phyloP scores from a whole-genome alignment of 768 basidiomycete species.

The Suillus brevipes region DNA sequence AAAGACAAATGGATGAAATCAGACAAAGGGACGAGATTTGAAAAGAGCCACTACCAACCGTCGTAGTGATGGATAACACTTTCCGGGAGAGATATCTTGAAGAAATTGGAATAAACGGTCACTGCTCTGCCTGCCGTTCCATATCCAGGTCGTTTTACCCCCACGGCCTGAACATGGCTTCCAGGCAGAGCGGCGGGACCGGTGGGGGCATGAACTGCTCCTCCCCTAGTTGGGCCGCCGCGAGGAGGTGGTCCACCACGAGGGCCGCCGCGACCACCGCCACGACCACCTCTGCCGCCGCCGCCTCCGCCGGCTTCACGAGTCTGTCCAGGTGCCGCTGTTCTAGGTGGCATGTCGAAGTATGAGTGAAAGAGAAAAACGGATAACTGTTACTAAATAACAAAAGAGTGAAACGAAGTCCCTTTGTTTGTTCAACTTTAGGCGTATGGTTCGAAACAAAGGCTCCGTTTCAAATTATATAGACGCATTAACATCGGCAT shows the following conservation, averaged over 20 bases:
- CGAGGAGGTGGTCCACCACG: constrained; percentile 15
- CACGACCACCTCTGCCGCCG: constrained; percentile 30
- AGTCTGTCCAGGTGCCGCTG: constrained; percentile 27
- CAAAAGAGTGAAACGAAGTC: constrained; percentile 7
- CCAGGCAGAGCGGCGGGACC: constrained; percentile 25
- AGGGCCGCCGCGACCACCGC: constrained; percentile 20
- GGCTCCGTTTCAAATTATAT: constrained; percentile 4
- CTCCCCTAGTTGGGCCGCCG: constrained; percentile 17
- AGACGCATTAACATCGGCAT: background rate
- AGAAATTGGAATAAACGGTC: constrained; percentile 58
- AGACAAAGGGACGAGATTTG: constrained; percentile 16
- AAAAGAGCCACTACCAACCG: constrained; percentile 44
- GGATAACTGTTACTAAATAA: constrained; percentile 7
- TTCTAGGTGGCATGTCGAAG: constrained; percentile 42
- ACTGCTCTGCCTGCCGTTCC: constrained; percentile 54
- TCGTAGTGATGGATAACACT: constrained; percentile 76
- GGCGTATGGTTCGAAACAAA: background rate
- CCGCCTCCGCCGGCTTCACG: constrained; percentile 35
- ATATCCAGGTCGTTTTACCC: constrained; percentile 67
- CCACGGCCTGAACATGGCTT: constrained; percentile 51
- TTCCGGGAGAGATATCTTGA: constrained; percentile 59
- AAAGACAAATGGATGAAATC: constrained; percentile 15
- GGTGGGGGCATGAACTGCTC: constrained; percentile 32
- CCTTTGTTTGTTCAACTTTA: constrained; percentile 6
- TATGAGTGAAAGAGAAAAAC: background rate